A percentile compares a stretch with the other conserved stretches of the same genome.
Evolutionary conservation across 805 yeast species (phyloP).

Genomic region (Komagataella populi): DNA sequence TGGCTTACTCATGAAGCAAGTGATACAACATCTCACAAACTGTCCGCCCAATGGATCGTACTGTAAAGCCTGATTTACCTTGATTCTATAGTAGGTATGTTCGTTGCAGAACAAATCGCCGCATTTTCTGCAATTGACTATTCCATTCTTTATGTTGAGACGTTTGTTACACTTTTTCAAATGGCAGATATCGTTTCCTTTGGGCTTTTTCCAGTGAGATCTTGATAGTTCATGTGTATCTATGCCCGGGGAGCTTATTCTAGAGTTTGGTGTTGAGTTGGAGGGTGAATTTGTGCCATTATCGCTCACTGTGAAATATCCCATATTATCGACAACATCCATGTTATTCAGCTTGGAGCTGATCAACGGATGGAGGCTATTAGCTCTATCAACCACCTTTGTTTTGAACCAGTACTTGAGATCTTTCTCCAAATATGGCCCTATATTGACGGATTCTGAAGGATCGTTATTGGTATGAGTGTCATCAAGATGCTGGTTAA

Average conservation of each 20-base stretch:
- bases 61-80: constrained; percentile 31
- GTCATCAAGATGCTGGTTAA: constrained; percentile 64
- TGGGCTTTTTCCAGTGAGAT: constrained; percentile 45
- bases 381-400: constrained; percentile 22
- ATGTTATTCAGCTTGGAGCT: constrained; percentile 26
- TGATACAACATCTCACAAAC: constrained; percentile 62
- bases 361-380: constrained; percentile 15
- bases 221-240: constrained; percentile 15
- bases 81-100: constrained; percentile 45
- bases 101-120: constrained; percentile 56
- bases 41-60: constrained; percentile 35
- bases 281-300: not conserved
- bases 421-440: constrained; percentile 15
- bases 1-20: constrained; percentile 43
- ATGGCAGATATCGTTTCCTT: constrained; percentile 28
- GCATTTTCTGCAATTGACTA: constrained; percentile 64
- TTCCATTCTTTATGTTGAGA: constrained; percentile 38
- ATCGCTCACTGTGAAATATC: constrained; percentile 8
- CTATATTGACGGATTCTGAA: constrained; percentile 5
- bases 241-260: not conserved
- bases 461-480: constrained; percentile 29
- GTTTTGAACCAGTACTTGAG: constrained; percentile 29
- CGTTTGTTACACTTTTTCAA: constrained; percentile 23
- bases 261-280: not conserved
- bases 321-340: constrained; percentile 32